A percentile compares a stretch with the other conserved stretches of the same genome.
Conservation (phyloP, 805 yeast species). For the Candida insectalens region DNA sequence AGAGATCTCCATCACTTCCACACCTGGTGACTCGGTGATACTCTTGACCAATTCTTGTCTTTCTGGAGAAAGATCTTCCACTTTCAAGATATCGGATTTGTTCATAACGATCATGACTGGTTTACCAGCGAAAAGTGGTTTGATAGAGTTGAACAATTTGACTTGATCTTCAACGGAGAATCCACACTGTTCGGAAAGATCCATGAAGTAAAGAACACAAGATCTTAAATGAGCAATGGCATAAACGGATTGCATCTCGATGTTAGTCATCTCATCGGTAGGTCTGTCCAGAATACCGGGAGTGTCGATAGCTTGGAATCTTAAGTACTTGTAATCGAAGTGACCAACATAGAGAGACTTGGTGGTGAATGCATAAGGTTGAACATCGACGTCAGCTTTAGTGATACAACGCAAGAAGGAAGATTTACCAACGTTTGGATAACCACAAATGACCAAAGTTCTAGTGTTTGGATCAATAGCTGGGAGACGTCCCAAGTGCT, state of each 20-base stretch:
- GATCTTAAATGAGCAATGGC: constrained; percentile 98
- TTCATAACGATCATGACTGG: constrained; percentile 92
- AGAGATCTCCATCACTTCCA: constrained; percentile 87
- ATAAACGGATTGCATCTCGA: constrained; percentile 98
- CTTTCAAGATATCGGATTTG: constrained; percentile 83
- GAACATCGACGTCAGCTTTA: constrained; percentile 97
- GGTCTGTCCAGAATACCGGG: constrained; percentile 99
- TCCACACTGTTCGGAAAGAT: constrained; percentile 98
- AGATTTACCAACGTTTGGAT: constrained; percentile 98
- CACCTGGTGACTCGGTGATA: constrained; percentile 60
- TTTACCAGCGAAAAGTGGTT: constrained; percentile 95
- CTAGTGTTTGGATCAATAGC: constrained; percentile 98
- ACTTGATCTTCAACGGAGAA: constrained; percentile 96
- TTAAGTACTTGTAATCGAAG: constrained; percentile 92
- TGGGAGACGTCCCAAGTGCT: constrained; percentile 97
- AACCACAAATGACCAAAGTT: constrained; percentile 94
- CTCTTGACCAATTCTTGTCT: constrained; percentile 63
- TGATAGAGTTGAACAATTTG: constrained; percentile 90
- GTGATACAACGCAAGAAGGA: constrained; percentile 89
- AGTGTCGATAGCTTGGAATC: constrained; percentile 98
- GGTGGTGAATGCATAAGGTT: constrained; percentile 98
- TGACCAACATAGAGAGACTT: constrained; percentile 97
- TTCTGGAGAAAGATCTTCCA: constrained; percentile 73
- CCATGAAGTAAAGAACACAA: constrained; percentile 96
- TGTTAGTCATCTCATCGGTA: constrained; percentile 98